These are phyloP conservation scores for Neonectria coccinea DNA, from an alignment of 2,329 filamentous ascomycete species.

Conservation along the genomic window DNA sequence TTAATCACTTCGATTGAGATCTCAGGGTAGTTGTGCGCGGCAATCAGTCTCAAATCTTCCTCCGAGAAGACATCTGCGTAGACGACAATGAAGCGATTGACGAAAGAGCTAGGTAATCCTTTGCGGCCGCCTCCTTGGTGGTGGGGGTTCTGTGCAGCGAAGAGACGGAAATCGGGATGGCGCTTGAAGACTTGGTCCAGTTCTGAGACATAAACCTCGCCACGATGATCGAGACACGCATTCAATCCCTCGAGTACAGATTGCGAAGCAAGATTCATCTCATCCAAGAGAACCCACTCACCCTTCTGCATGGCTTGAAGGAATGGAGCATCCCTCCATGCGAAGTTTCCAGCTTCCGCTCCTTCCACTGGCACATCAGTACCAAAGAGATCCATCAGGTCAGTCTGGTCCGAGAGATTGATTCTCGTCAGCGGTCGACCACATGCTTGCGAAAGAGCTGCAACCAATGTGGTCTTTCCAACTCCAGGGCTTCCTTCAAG, in stretches of 20 bases:
- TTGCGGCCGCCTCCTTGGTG: constrained; percentile 97
- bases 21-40: constrained; percentile 78
- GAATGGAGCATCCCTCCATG: constrained; percentile 96
- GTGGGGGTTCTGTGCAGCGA: constrained; percentile 97
- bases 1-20: constrained; percentile 70
- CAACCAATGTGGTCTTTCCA: constrained; percentile 94
- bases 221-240: constrained; percentile 94
- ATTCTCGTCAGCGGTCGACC: constrained; percentile 90
- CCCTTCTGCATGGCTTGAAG: constrained; percentile 96
- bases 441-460: constrained; percentile 82
- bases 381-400: constrained; percentile 96
- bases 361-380: constrained; percentile 96
- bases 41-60: constrained; percentile 86
- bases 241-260: constrained; percentile 97
- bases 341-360: constrained; percentile 89
- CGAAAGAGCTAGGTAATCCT: constrained; percentile 93
- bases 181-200: constrained; percentile 93
- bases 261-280: constrained; percentile 98
- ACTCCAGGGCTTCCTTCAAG: constrained; percentile 98
- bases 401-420: constrained; percentile 97
- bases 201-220: constrained; percentile 95
- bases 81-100: constrained; percentile 97
- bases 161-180: constrained; percentile 91
- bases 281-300: constrained; percentile 95
- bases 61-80: constrained; percentile 91